Evolutionary conservation across 2,329 filamentous ascomycete genomes (phyloP).

Genomic region (Colletotrichum zoysiae): DNA sequence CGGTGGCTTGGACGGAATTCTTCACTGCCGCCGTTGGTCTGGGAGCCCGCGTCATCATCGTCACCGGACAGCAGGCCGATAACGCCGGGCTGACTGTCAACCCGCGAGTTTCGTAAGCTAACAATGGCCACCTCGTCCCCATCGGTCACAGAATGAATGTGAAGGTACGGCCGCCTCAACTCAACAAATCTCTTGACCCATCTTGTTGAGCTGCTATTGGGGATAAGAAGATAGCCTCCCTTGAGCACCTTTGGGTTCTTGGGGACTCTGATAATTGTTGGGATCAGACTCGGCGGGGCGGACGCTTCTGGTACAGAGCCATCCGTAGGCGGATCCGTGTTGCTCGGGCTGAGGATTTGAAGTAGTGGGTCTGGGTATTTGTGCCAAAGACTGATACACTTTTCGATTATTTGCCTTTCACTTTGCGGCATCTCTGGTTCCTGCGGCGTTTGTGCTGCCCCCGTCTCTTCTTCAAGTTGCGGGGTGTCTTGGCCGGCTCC

Average conservation of each 20-base stretch:
- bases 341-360: constrained; percentile 68
- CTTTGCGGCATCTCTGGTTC: constrained; percentile 57
- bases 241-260: constrained; percentile 88
- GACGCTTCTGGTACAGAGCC: constrained; percentile 65
- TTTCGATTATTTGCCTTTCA: constrained; percentile 63
- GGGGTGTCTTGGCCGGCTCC: constrained; percentile 44
- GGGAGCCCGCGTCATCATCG: constrained; percentile 50
- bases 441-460: constrained; percentile 42
- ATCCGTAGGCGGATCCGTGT: constrained; percentile 77
- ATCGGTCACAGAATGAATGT: constrained; percentile 86
- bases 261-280: constrained; percentile 80
- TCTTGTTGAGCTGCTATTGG: constrained; percentile 82
- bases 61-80: constrained; percentile 77
- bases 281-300: constrained; percentile 74
- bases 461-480: constrained; percentile 45
- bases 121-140: constrained; percentile 93
- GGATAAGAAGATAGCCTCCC: constrained; percentile 87
- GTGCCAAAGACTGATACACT: constrained; percentile 74
- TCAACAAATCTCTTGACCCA: constrained; percentile 97
- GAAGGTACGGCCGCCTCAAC: constrained; percentile 89
- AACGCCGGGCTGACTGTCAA: constrained; percentile 92
- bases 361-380: constrained; percentile 68
- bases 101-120: constrained; percentile 87
- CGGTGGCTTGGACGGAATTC: constrained; percentile 62
- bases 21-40: constrained; percentile 49